Conservation (phyloP, 805 yeast genomes). For the Blastobotrys robertii region DNA sequence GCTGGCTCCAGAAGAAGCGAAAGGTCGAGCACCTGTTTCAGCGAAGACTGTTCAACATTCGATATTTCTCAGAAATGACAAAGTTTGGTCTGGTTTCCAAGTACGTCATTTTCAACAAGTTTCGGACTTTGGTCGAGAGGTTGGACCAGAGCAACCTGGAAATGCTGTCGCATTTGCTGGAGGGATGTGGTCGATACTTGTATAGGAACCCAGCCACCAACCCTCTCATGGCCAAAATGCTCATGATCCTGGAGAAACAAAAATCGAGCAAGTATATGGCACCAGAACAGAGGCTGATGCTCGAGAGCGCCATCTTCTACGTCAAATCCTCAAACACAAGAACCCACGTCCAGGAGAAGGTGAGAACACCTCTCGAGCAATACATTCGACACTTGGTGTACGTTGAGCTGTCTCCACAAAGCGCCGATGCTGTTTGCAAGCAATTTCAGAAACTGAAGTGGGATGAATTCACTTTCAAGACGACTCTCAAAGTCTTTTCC, state of each 20-base stretch:
- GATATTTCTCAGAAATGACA: conserved; percentile 63
- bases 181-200: conserved; percentile 60
- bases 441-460: conserved; percentile 40
- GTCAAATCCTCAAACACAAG: conserved; percentile 34
- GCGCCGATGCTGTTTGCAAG: conserved; percentile 28
- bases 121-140: conserved; percentile 48
- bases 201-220: conserved; percentile 46
- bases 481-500: conserved; percentile 37
- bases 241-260: conserved; percentile 43
- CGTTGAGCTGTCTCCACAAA: conserved; percentile 37
- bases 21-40: conserved; percentile 10
- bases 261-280: conserved; percentile 41
- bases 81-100: conserved; percentile 66
- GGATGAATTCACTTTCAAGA: conserved; percentile 29
- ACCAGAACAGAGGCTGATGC: conserved; percentile 46
- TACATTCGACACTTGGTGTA: conserved; percentile 44
- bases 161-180: conserved; percentile 58
- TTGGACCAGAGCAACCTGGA: conserved; percentile 53
- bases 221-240: conserved; percentile 52
- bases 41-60: conserved; percentile 30
- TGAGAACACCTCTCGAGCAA: conserved; percentile 21
- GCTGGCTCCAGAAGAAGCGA: conserved; percentile 14
- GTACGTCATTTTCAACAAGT: conserved; percentile 64
- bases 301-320: conserved; percentile 35
- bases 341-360: conserved; percentile 15